These are phyloP conservation scores for Aegle marmelos DNA, from an alignment of 345 rosid genomes.

Conservation along the genomic window DNA sequence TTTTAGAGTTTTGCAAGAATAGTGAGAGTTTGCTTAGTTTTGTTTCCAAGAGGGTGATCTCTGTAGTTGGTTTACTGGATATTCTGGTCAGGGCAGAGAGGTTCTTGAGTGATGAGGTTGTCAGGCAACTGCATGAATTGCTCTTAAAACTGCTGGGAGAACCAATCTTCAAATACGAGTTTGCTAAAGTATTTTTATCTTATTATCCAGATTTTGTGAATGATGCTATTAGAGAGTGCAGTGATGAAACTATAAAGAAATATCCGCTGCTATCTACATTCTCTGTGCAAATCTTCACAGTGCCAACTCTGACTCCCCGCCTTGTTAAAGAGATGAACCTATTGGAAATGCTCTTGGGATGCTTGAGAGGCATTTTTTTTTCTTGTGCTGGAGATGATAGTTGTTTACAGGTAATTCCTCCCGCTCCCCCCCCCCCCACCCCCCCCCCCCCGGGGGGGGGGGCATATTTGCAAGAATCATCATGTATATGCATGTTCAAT, in stretches of 20 bases:
- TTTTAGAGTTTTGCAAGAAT: conserved; percentile 64
- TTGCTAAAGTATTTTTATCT: conserved; percentile 73
- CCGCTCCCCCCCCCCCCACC: not conserved
- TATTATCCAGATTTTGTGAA: conserved; percentile 70
- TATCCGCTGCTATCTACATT: conserved; percentile 60
- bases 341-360: conserved; percentile 62
- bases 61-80: conserved; percentile 57
- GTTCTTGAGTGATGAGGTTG: conserved; percentile 46
- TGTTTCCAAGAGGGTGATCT: conserved; percentile 60
- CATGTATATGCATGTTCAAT: not conserved
- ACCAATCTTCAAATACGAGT: conserved; percentile 81
- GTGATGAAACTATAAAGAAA: conserved; percentile 40
- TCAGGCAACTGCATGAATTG: conserved; percentile 64
- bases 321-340: conserved; percentile 85
- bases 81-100: conserved; percentile 76
- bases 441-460: no score
- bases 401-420: conserved; percentile 53
- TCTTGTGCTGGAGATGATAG: conserved; percentile 78
- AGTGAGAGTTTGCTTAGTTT: conserved; percentile 95
- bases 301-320: conserved; percentile 84
- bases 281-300: conserved; percentile 95
- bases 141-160: conserved; percentile 85
- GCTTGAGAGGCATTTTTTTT: conserved; percentile 64
- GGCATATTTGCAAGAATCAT: not conserved
- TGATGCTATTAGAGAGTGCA: conserved; percentile 55